Evolutionary conservation across 78 protist genomes (phyloP), one percentile per base, ranked within the genome.

Genomic region (Isochrysis galbana): DNA sequence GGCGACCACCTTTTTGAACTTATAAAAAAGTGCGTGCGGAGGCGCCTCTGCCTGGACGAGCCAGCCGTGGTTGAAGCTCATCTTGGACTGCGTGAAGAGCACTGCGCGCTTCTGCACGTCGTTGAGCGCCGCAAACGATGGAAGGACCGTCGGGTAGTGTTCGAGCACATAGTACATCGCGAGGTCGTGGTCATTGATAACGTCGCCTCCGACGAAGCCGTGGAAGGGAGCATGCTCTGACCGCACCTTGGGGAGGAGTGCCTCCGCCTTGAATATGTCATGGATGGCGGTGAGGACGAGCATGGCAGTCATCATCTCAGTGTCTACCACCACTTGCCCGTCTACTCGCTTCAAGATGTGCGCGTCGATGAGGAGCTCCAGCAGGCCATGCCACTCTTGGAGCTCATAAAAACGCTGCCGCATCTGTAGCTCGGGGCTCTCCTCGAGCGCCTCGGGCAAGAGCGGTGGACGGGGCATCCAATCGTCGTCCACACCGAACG

Each of bases 1-100:
- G 44, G 3, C 36, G 82, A 72, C 36, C 32, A 34, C 82, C 1
- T 3, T 17, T 17, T 72, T 72, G 42, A 72, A 34, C 32, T 19
- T 4, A 1, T 1, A 17, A 19, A 72, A 72, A 23, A 72, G 82
- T 5, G 82, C 82, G 82, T 5, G 42, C 44, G 82, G 82, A 36
- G 82, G 82, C 82, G 82, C 82, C 41, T 72, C 82, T 19, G 82
- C 82, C 14, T 72, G 82, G 32, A 72, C 82, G 17, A 72, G 82
- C 82, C 82, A 72, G 17, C 82, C 82, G 41, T 72, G 82, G 41
- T 72, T 72, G 82, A 72, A 72, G 42, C 39, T 2, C 36, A 72
- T 23, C 17, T 72, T 34, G 19, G 82, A 23, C 41, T 72, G 82
- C 14, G 82, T 72, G 82, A 72, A 72, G 42, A 3, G 36, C n/a